phyloP scores from a whole-genome alignment of 148 eudicot genomes.

The Dianthus caryophyllus region DNA sequence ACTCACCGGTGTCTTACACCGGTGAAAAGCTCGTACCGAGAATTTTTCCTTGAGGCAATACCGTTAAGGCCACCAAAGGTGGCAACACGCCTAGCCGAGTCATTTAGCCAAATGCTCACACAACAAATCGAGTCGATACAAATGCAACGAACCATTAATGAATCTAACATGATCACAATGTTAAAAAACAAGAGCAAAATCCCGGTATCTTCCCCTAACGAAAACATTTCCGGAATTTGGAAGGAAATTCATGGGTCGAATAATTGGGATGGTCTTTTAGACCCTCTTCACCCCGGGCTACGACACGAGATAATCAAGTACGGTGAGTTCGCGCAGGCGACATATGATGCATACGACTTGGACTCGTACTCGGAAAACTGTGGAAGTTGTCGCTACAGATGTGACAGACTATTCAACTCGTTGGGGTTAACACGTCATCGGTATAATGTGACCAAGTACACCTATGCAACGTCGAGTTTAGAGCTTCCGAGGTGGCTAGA shows the following conservation, averaged over 20 bases:
- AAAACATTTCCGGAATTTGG: slow-evolving; percentile 43
- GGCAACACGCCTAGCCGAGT: slow-evolving; percentile 32
- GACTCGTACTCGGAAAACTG: slow-evolving; percentile 55
- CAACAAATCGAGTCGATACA: slow-evolving; percentile 30
- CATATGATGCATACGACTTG: slow-evolving; percentile 69
- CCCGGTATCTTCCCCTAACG: slow-evolving; percentile 52
- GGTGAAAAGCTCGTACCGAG: neutral
- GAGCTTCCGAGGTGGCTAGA: slow-evolving; percentile 62
- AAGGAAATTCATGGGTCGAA: slow-evolving; percentile 41
- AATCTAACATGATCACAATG: slow-evolving; percentile 10
- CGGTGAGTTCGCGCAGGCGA: slow-evolving; percentile 76
- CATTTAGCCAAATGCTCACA: slow-evolving; percentile 23
- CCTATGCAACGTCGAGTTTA: slow-evolving; percentile 64
- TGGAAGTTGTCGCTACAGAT: slow-evolving; percentile 59
- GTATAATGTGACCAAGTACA: slow-evolving; percentile 52
- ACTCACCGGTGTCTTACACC: slow-evolving; percentile 5
- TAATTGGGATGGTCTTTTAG: slow-evolving; percentile 44
- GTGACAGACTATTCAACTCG: slow-evolving; percentile 36
- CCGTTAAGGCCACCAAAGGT: slow-evolving; percentile 19
- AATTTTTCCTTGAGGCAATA: neutral
- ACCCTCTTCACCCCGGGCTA: slow-evolving; percentile 52
- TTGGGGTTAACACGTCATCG: slow-evolving; percentile 42
- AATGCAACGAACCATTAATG: slow-evolving; percentile 16
- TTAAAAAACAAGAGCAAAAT: slow-evolving; percentile 37
- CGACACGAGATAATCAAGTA: slow-evolving; percentile 61